A percentile compares a stretch with the other conserved stretches of the same genome.
phyloP scores from a whole-genome alignment of 768 basidiomycete genomes.

The Chiua virens region DNA sequence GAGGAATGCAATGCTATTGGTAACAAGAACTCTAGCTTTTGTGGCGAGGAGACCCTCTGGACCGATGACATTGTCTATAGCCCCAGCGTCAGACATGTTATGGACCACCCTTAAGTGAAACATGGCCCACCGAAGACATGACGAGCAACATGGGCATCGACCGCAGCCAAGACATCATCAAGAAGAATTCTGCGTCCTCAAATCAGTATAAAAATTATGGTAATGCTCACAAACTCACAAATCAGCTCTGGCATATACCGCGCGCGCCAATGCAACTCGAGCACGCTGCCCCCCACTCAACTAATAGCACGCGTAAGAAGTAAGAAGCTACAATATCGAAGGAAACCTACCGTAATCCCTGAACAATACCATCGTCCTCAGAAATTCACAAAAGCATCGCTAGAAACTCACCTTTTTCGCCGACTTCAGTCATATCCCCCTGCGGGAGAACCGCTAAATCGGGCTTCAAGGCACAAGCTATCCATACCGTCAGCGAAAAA shows the following conservation, averaged over 20 bases:
- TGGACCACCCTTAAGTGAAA: background rate
- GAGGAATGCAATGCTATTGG: slow-evolving; percentile 85
- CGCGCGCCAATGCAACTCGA: slow-evolving; percentile 80
- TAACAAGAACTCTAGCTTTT: slow-evolving; percentile 84
- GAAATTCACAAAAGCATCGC: background rate
- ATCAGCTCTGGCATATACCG: slow-evolving; percentile 90
- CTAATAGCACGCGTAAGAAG: slow-evolving; percentile 34
- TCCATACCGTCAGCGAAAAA: background rate
- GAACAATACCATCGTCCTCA: background rate
- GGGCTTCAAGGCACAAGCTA: slow-evolving; percentile 81
- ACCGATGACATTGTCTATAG: slow-evolving; percentile 78
- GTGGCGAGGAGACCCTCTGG: slow-evolving; percentile 77
- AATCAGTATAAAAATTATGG: background rate
- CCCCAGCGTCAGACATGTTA: background rate
- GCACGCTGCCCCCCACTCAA: slow-evolving; percentile 85
- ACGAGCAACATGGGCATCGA: slow-evolving; percentile 84
- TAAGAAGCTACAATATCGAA: slow-evolving; percentile 2
- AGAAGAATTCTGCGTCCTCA: slow-evolving; percentile 56
- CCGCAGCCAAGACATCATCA: slow-evolving; percentile 87
- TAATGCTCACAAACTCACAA: slow-evolving; percentile 45
- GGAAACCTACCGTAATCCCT: slow-evolving; percentile 56
- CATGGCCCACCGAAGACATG: slow-evolving; percentile 68
- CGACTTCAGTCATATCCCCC: slow-evolving; percentile 84
- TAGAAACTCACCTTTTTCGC: slow-evolving; percentile 65
- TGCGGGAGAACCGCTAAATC: slow-evolving; percentile 79